Evolutionary conservation across 345 rosid genomes (phyloP).

Genomic region (Aurinia saxatilis): DNA sequence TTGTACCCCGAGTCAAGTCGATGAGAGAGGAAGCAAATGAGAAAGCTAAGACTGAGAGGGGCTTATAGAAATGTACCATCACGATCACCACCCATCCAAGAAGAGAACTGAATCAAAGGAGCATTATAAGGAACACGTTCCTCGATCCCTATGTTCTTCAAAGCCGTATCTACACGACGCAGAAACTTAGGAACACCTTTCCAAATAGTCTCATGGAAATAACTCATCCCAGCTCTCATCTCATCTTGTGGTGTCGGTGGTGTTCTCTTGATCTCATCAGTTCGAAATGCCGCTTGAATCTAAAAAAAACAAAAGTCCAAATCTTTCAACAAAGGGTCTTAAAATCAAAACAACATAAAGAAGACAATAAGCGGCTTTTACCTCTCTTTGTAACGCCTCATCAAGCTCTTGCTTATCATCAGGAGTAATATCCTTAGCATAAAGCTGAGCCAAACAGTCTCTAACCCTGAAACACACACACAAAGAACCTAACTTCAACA

Average conservation of each 20-base stretch:
- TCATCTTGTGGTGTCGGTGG: conserved; percentile 99
- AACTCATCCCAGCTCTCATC: conserved; percentile 99
- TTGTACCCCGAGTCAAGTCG: background rate
- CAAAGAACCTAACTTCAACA: background rate
- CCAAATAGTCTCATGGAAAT: conserved; percentile 99
- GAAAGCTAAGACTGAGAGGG: background rate
- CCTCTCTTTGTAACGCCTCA: conserved; percentile 95
- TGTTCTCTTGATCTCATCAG: conserved; percentile 97
- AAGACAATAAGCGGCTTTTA: conserved; percentile 15
- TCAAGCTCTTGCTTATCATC: conserved; percentile 98
- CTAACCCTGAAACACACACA: conserved; percentile 48
- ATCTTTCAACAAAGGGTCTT: background rate
- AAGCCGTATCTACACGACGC: conserved; percentile 93
- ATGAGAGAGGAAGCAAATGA: background rate
- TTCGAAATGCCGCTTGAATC: conserved; percentile 99
- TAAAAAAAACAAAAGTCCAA: background rate
- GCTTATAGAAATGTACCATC: conserved; percentile 47
- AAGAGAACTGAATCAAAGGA: conserved; percentile 94
- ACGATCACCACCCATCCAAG: conserved; percentile 99
- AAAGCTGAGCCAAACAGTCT: conserved; percentile 74
- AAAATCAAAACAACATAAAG: conserved; percentile 4
- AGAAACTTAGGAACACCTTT: conserved; percentile 97
- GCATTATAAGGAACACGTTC: conserved; percentile 97
- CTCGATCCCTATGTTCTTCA: conserved; percentile 86
- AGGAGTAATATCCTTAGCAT: conserved; percentile 93